Evolutionary conservation across 2,329 filamentous ascomycete genomes (phyloP), one percentile per base, ranked within the genome.

Genomic region (Aspergillus fijiensis): DNA sequence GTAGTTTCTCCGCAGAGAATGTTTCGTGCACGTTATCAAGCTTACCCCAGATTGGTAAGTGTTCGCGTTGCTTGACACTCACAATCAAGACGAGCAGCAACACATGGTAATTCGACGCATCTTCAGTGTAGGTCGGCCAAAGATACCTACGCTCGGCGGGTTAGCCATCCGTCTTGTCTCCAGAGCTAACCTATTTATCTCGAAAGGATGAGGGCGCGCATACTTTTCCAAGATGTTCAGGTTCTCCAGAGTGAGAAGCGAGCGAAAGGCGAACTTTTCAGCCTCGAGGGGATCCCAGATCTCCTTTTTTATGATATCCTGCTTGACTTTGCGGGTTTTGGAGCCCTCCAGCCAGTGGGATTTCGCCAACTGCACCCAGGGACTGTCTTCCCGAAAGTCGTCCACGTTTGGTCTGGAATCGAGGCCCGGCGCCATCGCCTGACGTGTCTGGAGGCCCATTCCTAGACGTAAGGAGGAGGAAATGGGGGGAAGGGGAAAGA

Each of bases 101-200:
- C 57, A 97, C 89, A 74, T 99, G 94, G 70, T 92, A 89, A 74
- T 99, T 96, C 33, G 94, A 96, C 4, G 92, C 87, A 69, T 95
- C 88, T 65, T 96, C 91, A 12, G 85, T 87, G 74, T 96, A 99
- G 55, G 90, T 91, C 50, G 95, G 95, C 95, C 95, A 99, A 29
- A 99, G 84, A 73, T 96, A 98, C 72, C 91, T 91, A 62, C 60
- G 3, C 16, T 51, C n/a, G 9, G 35, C 49, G 59, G 57, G 67
- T 72, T 63, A 71, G 69, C 27, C 58, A 57, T 50, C 50, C 16
- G 14, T 16, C 45, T 23, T 16, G 42, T 51, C 19, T 39, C 27
- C 39, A 50, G 39, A 58, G 21, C 33, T 16, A 35, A 16, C 33
- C 14, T 5, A 12, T 35, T 16, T 35, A 31, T 45, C 21, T 54